These are phyloP conservation scores for Lathyrus oleraceus DNA, from an alignment of 306 rosid species.

Conservation along the genomic window DNA sequence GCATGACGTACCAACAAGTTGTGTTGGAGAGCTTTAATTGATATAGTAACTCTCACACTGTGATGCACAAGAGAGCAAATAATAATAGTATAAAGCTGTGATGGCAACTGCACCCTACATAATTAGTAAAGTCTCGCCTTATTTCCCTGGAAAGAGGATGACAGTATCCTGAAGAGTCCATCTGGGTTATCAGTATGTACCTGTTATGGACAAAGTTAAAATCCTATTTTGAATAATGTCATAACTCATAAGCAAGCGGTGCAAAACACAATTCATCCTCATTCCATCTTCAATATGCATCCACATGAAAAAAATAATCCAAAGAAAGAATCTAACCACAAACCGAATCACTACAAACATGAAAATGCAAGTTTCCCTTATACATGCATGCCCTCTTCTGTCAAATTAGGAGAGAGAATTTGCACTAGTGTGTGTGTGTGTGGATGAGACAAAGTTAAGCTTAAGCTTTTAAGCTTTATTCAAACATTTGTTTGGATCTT, in stretches of 20 bases:
- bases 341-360: conserved; percentile 10
- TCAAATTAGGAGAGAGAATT: conserved; percentile 4
- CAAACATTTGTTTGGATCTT: neutral
- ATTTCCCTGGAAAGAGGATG: conserved; percentile 70
- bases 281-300: neutral
- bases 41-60: neutral
- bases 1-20: conserved; percentile 1
- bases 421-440: neutral
- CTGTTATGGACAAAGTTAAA: conserved; percentile 49
- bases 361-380: neutral
- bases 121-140: conserved; percentile 40
- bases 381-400: neutral
- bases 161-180: conserved; percentile 82
- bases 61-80: neutral
- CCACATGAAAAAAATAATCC: neutral
- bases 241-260: neutral
- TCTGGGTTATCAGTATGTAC: conserved; percentile 96
- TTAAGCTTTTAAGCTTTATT: neutral
- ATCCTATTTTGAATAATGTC: conserved; percentile 8
- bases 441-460: neutral
- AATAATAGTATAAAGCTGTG: conserved; percentile 11
- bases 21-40: neutral
- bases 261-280: conserved; percentile 18
- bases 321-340: conserved; percentile 23
- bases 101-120: conserved; percentile 14